A percentile compares a stretch with the other conserved stretches of the same genome.
phyloP scores from a whole-genome alignment of 192 early-diverging fungal genomes.

The Coemansia erecta region DNA sequence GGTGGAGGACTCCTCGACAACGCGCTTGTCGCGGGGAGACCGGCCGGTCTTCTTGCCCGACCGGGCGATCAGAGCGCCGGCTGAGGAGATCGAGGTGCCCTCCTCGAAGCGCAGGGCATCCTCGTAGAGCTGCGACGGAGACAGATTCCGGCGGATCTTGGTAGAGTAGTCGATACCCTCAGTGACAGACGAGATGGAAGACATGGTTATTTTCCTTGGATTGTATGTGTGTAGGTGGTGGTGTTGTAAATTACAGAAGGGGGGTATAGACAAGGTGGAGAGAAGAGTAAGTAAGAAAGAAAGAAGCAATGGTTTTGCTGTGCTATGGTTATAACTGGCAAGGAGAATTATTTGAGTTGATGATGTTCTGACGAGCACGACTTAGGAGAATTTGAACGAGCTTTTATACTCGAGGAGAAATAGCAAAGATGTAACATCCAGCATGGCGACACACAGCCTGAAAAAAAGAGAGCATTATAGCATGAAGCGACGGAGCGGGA shows the following conservation, averaged over 20 bases:
- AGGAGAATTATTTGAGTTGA: slow-evolving; percentile 2
- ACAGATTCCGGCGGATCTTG: slow-evolving; percentile 80
- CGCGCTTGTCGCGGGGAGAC: slow-evolving; percentile 94
- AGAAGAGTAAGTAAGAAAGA: background rate
- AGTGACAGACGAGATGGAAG: slow-evolving; percentile 22
- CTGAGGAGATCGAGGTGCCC: slow-evolving; percentile 81
- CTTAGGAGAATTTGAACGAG: slow-evolving; percentile 5
- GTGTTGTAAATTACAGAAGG: background rate
- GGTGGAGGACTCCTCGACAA: slow-evolving; percentile 89
- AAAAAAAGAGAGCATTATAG: background rate
- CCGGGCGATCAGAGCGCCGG: slow-evolving; percentile 87
- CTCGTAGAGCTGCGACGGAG: slow-evolving; percentile 89
- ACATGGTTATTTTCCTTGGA: slow-evolving; percentile 17
- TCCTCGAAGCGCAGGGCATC: slow-evolving; percentile 85
- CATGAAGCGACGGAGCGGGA: too few relatives aligned
- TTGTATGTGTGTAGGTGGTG: background rate
- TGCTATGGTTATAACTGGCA: slow-evolving; percentile 5
- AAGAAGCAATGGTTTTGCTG: background rate
- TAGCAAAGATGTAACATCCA: background rate
- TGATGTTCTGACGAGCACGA: background rate
- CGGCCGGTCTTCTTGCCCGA: slow-evolving; percentile 94
- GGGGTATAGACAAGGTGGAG: background rate
- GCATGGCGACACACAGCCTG: background rate
- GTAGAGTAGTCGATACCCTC: slow-evolving; percentile 46
- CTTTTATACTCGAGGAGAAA: slow-evolving; percentile 9